phyloP scores from a whole-genome alignment of 805 yeast species.

The Candida anglica region DNA sequence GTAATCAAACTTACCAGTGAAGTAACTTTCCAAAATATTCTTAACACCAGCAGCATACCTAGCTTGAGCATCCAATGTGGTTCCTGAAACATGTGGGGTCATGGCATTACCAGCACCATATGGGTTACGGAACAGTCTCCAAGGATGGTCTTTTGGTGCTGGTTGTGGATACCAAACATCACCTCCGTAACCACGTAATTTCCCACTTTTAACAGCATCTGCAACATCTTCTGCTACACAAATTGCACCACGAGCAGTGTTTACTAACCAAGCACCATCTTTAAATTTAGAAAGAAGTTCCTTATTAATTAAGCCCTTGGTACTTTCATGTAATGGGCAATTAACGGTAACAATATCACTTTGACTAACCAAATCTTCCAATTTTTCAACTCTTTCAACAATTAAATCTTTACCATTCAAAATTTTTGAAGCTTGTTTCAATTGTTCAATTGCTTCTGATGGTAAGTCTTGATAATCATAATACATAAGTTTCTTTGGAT shows the following conservation, averaged over 20 bases:
- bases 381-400: slow-evolving; percentile 53
- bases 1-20: slow-evolving; percentile 61
- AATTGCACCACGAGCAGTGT: slow-evolving; percentile 83
- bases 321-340: slow-evolving; percentile 70
- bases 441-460: slow-evolving; percentile 40
- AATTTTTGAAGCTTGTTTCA: slow-evolving; percentile 31
- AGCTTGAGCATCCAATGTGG: slow-evolving; percentile 75
- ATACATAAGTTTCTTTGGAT: slow-evolving; percentile 69
- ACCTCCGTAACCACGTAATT: slow-evolving; percentile 76
- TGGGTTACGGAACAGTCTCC: slow-evolving; percentile 66
- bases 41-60: slow-evolving; percentile 71
- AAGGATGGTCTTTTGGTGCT: slow-evolving; percentile 71
- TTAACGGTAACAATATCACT: slow-evolving; percentile 75
- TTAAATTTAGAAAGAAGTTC: slow-evolving; percentile 64
- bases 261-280: slow-evolving; percentile 68
- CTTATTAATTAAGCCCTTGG: slow-evolving; percentile 65
- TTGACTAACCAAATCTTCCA: slow-evolving; percentile 63
- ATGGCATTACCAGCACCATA: slow-evolving; percentile 77
- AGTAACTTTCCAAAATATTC: slow-evolving; percentile 59
- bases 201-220: slow-evolving; percentile 65
- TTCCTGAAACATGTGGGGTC: slow-evolving; percentile 81
- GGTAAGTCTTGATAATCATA: slow-evolving; percentile 73
- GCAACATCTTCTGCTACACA: slow-evolving; percentile 71
- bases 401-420: slow-evolving; percentile 50
- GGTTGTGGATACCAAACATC: slow-evolving; percentile 89